phyloP scores from a whole-genome alignment of 2,329 filamentous ascomycete genomes.

The Ceratocystis ficicola region DNA sequence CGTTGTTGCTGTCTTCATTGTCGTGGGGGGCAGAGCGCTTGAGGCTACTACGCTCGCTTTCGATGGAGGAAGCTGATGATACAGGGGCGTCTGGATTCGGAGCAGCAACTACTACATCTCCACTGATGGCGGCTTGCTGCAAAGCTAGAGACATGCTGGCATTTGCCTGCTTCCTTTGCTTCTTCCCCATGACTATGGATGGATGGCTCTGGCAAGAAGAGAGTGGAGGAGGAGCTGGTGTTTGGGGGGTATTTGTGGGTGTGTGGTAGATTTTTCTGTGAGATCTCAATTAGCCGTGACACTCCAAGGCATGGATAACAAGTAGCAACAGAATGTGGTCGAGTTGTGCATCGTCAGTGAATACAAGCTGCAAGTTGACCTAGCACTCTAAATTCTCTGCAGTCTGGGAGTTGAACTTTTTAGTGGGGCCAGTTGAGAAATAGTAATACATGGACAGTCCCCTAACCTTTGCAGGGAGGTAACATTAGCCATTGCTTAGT shows the following conservation, averaged over 20 bases:
- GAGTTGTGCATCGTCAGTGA: too few species aligned
- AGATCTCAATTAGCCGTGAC: background rate
- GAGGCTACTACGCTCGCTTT: constrained; percentile 32
- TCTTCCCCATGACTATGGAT: constrained; percentile 24
- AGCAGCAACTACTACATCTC: background rate
- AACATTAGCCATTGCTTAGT: constrained; percentile 10
- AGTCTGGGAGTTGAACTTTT: constrained; percentile 16
- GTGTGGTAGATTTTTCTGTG: background rate
- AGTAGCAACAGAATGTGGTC: background rate
- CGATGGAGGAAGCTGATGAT: constrained; percentile 5
- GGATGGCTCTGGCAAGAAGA: too few species aligned
- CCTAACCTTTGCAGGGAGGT: background rate
- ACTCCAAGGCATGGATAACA: background rate
- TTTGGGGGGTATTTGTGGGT: background rate
- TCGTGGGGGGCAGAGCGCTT: constrained; percentile 42
- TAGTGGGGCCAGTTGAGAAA: constrained; percentile 9
- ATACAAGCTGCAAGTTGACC: too few species aligned
- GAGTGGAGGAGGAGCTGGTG: background rate
- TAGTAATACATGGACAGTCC: background rate
- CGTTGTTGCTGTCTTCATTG: constrained; percentile 29
- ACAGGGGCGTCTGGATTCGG: background rate
- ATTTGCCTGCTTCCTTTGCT: constrained; percentile 23
- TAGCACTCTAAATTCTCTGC: constrained; percentile 13
- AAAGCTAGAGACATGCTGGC: constrained; percentile 21
- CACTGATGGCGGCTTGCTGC: constrained; percentile 21